phyloP scores from a whole-genome alignment of 495 filamentous ascomycete species.

The Penicillium cataractarum region DNA sequence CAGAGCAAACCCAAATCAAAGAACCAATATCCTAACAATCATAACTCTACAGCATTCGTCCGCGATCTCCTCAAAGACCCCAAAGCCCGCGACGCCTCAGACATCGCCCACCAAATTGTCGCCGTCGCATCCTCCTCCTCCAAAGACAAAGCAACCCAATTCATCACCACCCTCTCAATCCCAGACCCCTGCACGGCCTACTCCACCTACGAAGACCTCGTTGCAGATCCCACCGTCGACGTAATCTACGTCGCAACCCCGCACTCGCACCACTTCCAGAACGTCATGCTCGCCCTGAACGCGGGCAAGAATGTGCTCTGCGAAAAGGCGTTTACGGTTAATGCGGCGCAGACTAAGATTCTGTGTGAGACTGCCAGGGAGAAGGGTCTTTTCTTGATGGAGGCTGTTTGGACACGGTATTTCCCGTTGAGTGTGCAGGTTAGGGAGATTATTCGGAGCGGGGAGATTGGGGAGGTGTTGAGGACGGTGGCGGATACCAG shows the following conservation, averaged over 20 bases:
- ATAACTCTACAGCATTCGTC: slow-evolving; percentile 67
- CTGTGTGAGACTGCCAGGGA: slow-evolving; percentile 72
- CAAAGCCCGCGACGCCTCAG: slow-evolving; percentile 66
- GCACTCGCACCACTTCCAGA: slow-evolving; percentile 94
- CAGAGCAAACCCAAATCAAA: too few species aligned
- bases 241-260: slow-evolving; percentile 93
- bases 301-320: slow-evolving; percentile 89
- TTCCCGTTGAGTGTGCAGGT: slow-evolving; percentile 83
- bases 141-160: slow-evolving; percentile 65
- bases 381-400: slow-evolving; percentile 93
- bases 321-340: slow-evolving; percentile 93
- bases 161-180: slow-evolving; percentile 68
- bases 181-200: slow-evolving; percentile 73
- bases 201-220: slow-evolving; percentile 77
- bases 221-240: slow-evolving; percentile 76
- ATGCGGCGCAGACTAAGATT: slow-evolving; percentile 76
- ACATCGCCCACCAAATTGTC: slow-evolving; percentile 76
- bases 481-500: slow-evolving; percentile 75
- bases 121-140: slow-evolving; percentile 85
- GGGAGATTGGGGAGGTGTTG: slow-evolving; percentile 75
- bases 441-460: slow-evolving; percentile 66
- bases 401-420: slow-evolving; percentile 94
- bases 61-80: slow-evolving; percentile 83
- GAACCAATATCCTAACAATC: too few species aligned
- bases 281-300: slow-evolving; percentile 77